phyloP scores from a whole-genome alignment of 305 asterid genomes.

The Fraxinus dipetala region DNA sequence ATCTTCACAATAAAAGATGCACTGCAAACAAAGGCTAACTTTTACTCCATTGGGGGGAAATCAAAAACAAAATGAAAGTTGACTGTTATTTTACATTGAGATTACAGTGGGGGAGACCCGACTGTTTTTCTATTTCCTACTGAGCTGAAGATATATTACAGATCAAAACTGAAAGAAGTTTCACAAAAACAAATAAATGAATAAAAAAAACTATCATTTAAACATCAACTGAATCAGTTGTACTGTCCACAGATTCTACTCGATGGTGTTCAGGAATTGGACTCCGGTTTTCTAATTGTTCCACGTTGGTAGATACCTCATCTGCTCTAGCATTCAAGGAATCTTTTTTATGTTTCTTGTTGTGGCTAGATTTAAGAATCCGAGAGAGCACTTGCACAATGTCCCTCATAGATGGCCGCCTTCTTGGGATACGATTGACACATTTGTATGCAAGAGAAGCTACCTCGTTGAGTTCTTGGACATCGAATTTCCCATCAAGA shows the following conservation, averaged over 20 bases:
- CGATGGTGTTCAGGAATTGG: conserved; percentile 46
- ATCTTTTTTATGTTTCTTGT: conserved; percentile 35
- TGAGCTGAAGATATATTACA: conserved; percentile 34
- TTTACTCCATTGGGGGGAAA: conserved; percentile 3
- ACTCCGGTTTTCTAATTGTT: conserved; percentile 37
- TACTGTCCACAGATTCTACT: conserved; percentile 61
- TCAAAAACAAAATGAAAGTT: not conserved
- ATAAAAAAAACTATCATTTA: conserved; percentile 25
- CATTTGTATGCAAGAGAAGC: conserved; percentile 82
- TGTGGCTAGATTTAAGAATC: conserved; percentile 48
- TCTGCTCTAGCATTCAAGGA: conserved; percentile 50
- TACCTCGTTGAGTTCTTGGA: conserved; percentile 64
- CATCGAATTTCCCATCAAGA: conserved; percentile 64
- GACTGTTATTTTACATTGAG: conserved; percentile 16
- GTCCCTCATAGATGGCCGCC: conserved; percentile 84
- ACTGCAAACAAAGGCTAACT: not conserved
- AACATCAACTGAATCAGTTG: conserved; percentile 57
- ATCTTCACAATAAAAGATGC: not conserved
- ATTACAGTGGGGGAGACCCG: not conserved
- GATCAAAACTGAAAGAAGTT: conserved; percentile 15
- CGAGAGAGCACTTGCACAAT: conserved; percentile 72
- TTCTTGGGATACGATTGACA: conserved; percentile 56
- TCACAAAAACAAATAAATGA: not conserved
- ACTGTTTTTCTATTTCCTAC: conserved; percentile 20
- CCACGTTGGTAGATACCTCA: conserved; percentile 45